Base-by-base conservation (phyloP, 495 filamentous ascomycete species). In the Penicillium verhagenii region DNA sequence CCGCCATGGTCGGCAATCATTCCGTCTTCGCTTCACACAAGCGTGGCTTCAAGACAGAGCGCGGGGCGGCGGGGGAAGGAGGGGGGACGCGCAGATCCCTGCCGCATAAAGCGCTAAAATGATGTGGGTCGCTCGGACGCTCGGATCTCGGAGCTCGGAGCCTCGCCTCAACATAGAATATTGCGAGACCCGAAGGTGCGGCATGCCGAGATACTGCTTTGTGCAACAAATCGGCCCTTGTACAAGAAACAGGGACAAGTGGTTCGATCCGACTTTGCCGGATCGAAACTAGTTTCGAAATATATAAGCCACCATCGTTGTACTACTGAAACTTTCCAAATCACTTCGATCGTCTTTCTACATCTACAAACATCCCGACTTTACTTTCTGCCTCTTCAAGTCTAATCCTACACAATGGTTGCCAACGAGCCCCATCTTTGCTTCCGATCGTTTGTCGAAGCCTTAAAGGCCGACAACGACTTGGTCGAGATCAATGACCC, bases 381-480 rank as follows among this genome's bases (percentile, higher is more conserved):
- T 9, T 40, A 10, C 23, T 6, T 37, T 49, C 47, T 45, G 35
- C n/a, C 2, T 18, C 38, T 18, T n/a, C n/a, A n/a, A n/a, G n/a
- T n/a, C n/a, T n/a, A 40, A 14, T n/a, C 14, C 8, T 37, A 24
- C 45, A 54, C 23, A 39, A 62, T 65, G 58, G 40, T 45, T 37
- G 31, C 38, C 26, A 54, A 21, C 20, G 44, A 56, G 10, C 54
- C 67, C 16, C 64, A 69, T 29, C 52, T 69, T 3, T 59, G 58
- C 58, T 74, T 74, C 53, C 68, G 70, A 9, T 64, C 66, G 10
- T 74, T 71, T 53, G 68, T 74, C 31, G 64, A 72, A 26, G 63
- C 69, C 19, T 54, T 72, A 16, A 59, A 60, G 35, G 56, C 55
- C 2, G 72, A 76, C 33, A 59, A 66, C 33, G 73, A 76, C 43